Conservation (phyloP, 2,329 filamentous ascomycete genomes). For the Chaetomium olivaceum region DNA sequence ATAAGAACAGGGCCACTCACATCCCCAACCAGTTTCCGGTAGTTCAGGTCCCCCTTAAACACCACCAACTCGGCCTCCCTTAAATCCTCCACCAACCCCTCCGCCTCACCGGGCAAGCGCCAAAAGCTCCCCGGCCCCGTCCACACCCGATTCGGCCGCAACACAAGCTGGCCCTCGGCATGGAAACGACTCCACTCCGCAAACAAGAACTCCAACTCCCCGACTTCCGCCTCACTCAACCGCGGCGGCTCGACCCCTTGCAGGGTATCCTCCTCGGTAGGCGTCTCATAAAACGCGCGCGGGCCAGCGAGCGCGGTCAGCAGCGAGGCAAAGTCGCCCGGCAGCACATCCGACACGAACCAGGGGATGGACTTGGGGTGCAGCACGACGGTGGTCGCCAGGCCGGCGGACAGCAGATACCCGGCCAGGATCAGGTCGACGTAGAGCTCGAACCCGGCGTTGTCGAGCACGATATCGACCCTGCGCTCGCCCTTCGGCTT, state of each 20-base stretch:
- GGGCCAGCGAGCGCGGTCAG: slow-evolving; percentile 78
- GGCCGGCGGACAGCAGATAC: slow-evolving; percentile 78
- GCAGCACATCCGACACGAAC: slow-evolving; percentile 96
- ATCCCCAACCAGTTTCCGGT: slow-evolving; percentile 87
- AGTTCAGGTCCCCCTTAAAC: slow-evolving; percentile 98
- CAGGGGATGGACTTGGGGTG: slow-evolving; percentile 95
- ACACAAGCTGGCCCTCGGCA: slow-evolving; percentile 76
- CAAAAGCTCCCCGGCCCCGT: slow-evolving; percentile 85
- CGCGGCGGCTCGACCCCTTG: slow-evolving; percentile 59
- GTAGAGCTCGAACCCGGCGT: slow-evolving; percentile 95
- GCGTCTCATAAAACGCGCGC: slow-evolving; percentile 73
- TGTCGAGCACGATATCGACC: slow-evolving; percentile 94
- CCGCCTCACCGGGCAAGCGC: slow-evolving; percentile 71
- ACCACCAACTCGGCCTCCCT: slow-evolving; percentile 83
- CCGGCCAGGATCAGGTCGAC: slow-evolving; percentile 91
- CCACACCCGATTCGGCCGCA: slow-evolving; percentile 90
- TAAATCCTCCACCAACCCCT: slow-evolving; percentile 72
- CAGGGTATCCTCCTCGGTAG: slow-evolving; percentile 65
- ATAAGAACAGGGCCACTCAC: slow-evolving; percentile 51
- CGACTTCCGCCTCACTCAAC: slow-evolving; percentile 66
- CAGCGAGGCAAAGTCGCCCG: slow-evolving; percentile 79
- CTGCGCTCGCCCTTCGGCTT: slow-evolving; percentile 64
- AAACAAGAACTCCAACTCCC: slow-evolving; percentile 75
- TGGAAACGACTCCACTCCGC: slow-evolving; percentile 78
- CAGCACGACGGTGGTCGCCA: slow-evolving; percentile 84